Conservation (phyloP, 2,329 filamentous ascomycete species). For the Thelonectria olida region DNA sequence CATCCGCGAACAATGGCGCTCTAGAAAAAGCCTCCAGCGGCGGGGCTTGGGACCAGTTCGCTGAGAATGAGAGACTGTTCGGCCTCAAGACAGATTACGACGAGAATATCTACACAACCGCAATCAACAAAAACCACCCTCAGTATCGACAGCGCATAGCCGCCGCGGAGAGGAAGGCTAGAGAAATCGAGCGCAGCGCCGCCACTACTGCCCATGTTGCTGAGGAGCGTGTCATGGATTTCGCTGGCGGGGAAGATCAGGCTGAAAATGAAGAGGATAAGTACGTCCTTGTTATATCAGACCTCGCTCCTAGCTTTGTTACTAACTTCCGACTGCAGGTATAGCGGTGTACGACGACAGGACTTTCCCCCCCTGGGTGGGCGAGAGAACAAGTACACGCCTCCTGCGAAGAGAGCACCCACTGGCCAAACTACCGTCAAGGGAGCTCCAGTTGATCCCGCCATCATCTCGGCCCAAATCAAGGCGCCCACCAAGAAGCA, state of each 20-base stretch:
- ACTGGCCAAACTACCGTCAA: conserved; percentile 76
- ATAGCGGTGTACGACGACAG: conserved; percentile 88
- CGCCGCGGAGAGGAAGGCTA: conserved; percentile 82
- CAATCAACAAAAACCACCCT: conserved; percentile 85
- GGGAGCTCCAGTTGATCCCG: conserved; percentile 83
- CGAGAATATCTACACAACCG: conserved; percentile 93
- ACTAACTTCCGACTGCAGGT: conserved; percentile 60
- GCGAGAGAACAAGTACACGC: conserved; percentile 81
- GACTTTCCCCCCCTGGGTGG: conserved; percentile 74
- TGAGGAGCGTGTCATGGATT: conserved; percentile 84
- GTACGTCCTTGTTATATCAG: conserved; percentile 62
- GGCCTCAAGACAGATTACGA: conserved; percentile 91
- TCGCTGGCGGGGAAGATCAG: conserved; percentile 67
- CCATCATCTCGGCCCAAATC: conserved; percentile 90
- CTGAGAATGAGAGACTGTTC: conserved; percentile 86
- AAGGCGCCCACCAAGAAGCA: conserved; percentile 56
- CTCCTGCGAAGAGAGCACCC: conserved; percentile 85
- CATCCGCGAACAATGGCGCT: conserved; percentile 72
- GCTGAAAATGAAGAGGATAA: conserved; percentile 93
- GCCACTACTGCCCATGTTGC: conserved; percentile 84
- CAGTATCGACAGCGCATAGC: conserved; percentile 81
- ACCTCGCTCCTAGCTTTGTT: background rate
- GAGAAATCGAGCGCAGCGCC: conserved; percentile 84
- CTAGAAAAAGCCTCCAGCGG: conserved; percentile 68
- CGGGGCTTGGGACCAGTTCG: conserved; percentile 90